Evolutionary conservation across 202 grass and related monocot species (phyloP).

Genomic region (Zizania palustris): DNA sequence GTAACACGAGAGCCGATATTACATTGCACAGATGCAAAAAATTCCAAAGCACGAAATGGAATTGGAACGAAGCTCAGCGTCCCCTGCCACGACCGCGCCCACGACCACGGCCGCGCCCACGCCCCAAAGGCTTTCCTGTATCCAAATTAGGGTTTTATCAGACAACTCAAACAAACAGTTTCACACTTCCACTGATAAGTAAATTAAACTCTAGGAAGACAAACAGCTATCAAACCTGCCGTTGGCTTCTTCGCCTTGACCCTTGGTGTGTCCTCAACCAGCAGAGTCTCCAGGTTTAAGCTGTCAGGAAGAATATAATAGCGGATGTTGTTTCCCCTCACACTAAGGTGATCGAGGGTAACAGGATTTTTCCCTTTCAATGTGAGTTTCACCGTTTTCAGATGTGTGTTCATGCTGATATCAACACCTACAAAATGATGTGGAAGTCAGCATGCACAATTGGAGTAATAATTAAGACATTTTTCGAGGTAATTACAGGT

Average conservation of each 20-base stretch:
- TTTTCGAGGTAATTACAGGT: neutral
- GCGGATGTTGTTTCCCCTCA: slow-evolving; percentile 97
- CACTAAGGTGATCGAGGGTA: slow-evolving; percentile 94
- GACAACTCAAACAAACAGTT: neutral
- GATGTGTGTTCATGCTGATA: slow-evolving; percentile 99
- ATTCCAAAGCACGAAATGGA: slow-evolving; percentile 58
- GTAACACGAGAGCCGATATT: slow-evolving; percentile 37
- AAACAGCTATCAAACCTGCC: slow-evolving; percentile 54
- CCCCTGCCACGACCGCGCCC: slow-evolving; percentile 76
- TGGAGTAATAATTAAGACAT: neutral
- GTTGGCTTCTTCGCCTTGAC: slow-evolving; percentile 95
- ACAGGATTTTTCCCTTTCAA: slow-evolving; percentile 95
- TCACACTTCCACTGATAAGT: neutral
- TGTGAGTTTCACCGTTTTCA: slow-evolving; percentile 96
- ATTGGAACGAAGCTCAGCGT: slow-evolving; percentile 49
- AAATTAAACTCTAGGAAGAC: neutral
- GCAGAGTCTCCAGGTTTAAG: slow-evolving; percentile 95
- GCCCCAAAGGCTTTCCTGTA: slow-evolving; percentile 85
- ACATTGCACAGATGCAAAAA: slow-evolving; percentile 46
- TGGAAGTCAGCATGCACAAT: slow-evolving; percentile 22
- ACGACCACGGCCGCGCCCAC: slow-evolving; percentile 88
- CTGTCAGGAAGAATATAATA: slow-evolving; percentile 99
- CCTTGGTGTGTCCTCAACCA: slow-evolving; percentile 95
- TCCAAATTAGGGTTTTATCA: slow-evolving; percentile 32
- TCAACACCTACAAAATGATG: slow-evolving; percentile 68